phyloP scores from a whole-genome alignment of 345 rosid genomes.

The Citrus australasica region DNA sequence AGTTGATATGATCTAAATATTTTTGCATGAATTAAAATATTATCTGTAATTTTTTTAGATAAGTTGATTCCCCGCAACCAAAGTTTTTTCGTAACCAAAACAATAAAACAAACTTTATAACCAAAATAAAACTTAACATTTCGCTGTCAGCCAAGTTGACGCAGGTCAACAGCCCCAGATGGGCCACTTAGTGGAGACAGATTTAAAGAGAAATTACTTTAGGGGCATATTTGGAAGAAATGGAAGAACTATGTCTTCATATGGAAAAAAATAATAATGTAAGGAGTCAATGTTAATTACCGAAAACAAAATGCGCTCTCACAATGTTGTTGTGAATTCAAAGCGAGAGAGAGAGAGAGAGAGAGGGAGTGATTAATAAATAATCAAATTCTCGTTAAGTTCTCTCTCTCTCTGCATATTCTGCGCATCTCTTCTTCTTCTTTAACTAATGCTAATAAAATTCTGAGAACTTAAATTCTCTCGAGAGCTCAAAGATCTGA shows the following conservation, averaged over 20 bases:
- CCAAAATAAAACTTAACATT: too few species aligned
- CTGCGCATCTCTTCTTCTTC: slow-evolving; percentile 25
- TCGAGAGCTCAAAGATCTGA: background rate
- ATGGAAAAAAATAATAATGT: background rate
- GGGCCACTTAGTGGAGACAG: too few species aligned
- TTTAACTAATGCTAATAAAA: background rate
- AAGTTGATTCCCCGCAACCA: too few species aligned
- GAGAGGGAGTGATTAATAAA: background rate
- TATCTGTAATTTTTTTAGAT: too few species aligned
- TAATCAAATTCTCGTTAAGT: slow-evolving; percentile 10
- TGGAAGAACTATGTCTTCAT: background rate
- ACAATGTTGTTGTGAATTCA: slow-evolving; percentile 35
- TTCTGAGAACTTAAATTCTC: slow-evolving; percentile 5
- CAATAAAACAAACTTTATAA: too few species aligned
- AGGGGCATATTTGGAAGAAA: background rate
- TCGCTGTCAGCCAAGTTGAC: too few species aligned
- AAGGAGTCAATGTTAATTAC: too few species aligned
- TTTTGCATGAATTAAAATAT: too few species aligned
- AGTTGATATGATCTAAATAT: too few species aligned
- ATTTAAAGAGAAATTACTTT: too few species aligned
- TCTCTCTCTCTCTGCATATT: slow-evolving; percentile 30
- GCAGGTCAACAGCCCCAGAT: too few species aligned
- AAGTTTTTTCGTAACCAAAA: too few species aligned
- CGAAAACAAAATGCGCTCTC: slow-evolving; percentile 15
- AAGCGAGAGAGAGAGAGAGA: slow-evolving; percentile 31